Evolutionary conservation across 495 filamentous ascomycete genomes (phyloP).

Genomic region (Chaetomidium leptoderma): DNA sequence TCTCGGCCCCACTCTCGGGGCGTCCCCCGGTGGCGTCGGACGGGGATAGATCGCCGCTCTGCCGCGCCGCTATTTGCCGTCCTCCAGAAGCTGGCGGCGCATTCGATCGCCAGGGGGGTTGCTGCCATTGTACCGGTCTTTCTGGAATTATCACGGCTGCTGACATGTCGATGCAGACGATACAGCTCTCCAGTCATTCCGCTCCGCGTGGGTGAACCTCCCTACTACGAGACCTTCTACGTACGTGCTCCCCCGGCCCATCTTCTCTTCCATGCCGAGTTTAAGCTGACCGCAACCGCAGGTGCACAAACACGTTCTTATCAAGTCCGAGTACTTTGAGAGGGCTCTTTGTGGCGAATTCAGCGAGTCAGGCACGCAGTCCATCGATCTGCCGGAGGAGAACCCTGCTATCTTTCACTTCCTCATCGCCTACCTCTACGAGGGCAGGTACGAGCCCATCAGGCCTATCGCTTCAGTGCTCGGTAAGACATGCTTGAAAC

Average conservation of each 20-base stretch:
- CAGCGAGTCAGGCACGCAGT: conserved; percentile 38
- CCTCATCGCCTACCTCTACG: conserved; percentile 48
- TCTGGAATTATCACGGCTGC: conserved; percentile 7
- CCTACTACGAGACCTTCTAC: conserved; percentile 38
- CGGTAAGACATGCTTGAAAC: too few relatives aligned
- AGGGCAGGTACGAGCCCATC: conserved; percentile 45
- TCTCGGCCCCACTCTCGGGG: conserved; percentile 4
- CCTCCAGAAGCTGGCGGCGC: not conserved
- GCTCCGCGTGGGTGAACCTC: conserved; percentile 35
- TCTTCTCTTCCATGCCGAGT: not conserved
- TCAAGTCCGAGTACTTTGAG: conserved; percentile 44
- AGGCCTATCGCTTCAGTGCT: conserved; percentile 37
- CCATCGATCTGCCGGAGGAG: conserved; percentile 46
- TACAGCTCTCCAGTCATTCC: conserved; percentile 43
- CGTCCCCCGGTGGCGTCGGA: conserved; percentile 3
- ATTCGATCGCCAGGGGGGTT: not conserved
- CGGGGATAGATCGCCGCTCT: not conserved
- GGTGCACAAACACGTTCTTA: conserved; percentile 42
- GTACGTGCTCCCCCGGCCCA: conserved; percentile 23
- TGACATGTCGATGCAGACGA: conserved; percentile 28
- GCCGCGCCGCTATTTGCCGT: not conserved
- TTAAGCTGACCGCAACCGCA: conserved; percentile 6
- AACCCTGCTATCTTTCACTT: conserved; percentile 47
- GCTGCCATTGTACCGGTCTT: not conserved
- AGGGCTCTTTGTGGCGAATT: conserved; percentile 43